Evolutionary conservation across 331 rosid genomes (phyloP), one percentile per base, ranked within the genome.

Genomic region (Acacia concinna): DNA sequence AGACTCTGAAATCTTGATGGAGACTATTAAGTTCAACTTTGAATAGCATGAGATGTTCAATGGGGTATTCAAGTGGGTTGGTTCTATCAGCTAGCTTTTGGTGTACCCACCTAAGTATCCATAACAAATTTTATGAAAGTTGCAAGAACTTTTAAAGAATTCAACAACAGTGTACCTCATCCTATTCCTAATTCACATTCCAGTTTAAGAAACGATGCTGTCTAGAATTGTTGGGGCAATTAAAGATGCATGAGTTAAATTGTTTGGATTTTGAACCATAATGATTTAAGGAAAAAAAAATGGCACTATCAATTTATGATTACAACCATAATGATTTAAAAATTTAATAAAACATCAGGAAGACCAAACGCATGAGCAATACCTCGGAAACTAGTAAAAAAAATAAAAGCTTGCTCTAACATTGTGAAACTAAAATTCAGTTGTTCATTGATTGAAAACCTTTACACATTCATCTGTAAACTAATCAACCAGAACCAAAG

Each of bases 371-470:
- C 38, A 37, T 41, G 21, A 67, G 71, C 34, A 54, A 54, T 74
- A 54, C 17, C 46, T 44, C 14, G 30, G 73, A 32, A 75, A 57
- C 21, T 11, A n/a, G 30, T 6, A 8, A 54, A 9, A 52, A 8
- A 25, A 30, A n/a, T 35, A 57, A 31, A 8, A 52, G 6, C 10
- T 31, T 32, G 13, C 25, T 31, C 69, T 18, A 64, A 64, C 13
- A 30, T 1, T 18, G 38, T 31, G 23, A 64, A 63, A 34, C 27
- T 28, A 20, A n/a, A 73, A 73, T 51, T 13, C 47, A 37, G 20
- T 51, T 73, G 46, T 37, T 79, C 38, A 46, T 18, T 46, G 73
- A 79, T 43, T 78, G 76, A 78, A 69, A 28, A 31, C 18, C 51
- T 37, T 44, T 68, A 68, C 20, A 44, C 56, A 74, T 41, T 38